Percentiles rank a stretch among this genome's conserved stretches.
Evolutionary conservation across 2,329 filamentous ascomycete genomes (phyloP).

Genomic region (Arthrinium phaeospermum): DNA sequence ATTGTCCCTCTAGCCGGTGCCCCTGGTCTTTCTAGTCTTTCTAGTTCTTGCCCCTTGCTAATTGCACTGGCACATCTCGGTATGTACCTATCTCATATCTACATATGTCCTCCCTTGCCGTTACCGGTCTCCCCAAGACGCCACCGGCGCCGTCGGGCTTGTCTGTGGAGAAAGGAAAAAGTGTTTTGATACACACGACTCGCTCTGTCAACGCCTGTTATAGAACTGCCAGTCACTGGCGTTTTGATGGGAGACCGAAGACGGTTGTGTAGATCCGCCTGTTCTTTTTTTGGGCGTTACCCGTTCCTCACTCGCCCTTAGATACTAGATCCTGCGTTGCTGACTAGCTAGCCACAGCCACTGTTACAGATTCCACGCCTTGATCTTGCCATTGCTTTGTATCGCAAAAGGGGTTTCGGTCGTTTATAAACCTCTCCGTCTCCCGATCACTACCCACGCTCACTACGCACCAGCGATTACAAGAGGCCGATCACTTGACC

Average conservation of each 20-base stretch:
- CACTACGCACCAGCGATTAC: background rate
- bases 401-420: background rate
- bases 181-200: constrained; percentile 7
- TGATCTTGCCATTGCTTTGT: background rate
- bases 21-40: background rate
- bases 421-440: background rate
- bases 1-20: background rate
- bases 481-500: background rate
- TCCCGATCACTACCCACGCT: background rate
- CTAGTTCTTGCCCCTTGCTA: background rate
- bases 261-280: constrained; percentile 6
- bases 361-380: constrained; percentile 1
- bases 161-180: background rate
- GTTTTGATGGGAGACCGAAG: background rate
- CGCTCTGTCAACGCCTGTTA: background rate
- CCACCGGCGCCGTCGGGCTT: constrained; percentile 8
- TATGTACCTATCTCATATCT: constrained; percentile 5
- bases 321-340: constrained; percentile 1
- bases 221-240: background rate
- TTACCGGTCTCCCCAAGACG: background rate
- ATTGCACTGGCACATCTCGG: background rate
- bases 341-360: constrained; percentile 10
- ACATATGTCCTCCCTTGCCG: background rate
- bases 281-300: constrained; percentile 13
- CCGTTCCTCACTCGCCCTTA: background rate